These are phyloP conservation scores for Ascochyta lentis DNA, from an alignment of 2,329 filamentous ascomycete genomes.

Conservation along the genomic window DNA sequence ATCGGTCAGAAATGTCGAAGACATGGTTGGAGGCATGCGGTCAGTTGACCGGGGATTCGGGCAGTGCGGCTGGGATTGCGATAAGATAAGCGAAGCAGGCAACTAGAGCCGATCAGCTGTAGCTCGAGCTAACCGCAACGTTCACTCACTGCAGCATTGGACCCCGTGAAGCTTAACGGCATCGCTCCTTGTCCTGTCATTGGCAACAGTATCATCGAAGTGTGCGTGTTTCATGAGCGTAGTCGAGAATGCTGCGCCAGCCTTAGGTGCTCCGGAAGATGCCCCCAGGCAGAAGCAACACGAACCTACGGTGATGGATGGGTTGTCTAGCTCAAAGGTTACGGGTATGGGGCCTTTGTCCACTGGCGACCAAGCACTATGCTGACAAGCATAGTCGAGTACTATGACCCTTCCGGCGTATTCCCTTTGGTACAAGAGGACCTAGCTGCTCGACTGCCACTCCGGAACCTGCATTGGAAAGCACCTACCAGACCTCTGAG, in stretches of 20 bases:
- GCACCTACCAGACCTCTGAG: constrained; percentile 88
- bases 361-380: constrained; percentile 3
- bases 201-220: background rate
- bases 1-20: background rate
- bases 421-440: constrained; percentile 83
- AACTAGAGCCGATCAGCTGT: constrained; percentile 13
- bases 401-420: constrained; percentile 89
- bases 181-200: constrained; percentile 3
- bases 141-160: constrained; percentile 28
- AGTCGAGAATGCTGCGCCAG: constrained; percentile 48
- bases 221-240: constrained; percentile 41
- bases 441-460: constrained; percentile 77
- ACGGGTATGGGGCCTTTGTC: constrained; percentile 49
- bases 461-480: constrained; percentile 96
- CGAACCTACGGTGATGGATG: constrained; percentile 49
- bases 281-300: constrained; percentile 37
- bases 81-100: constrained; percentile 20
- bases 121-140: constrained; percentile 24
- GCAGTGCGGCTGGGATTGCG: constrained; percentile 13
- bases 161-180: constrained; percentile 32
- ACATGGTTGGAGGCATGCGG: constrained; percentile 3
- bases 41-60: constrained; percentile 11
- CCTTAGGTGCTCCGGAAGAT: constrained; percentile 46
- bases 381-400: constrained; percentile 73
- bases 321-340: constrained; percentile 57